Evolutionary conservation across 768 basidiomycete species (phyloP), one percentile per base, ranked within the genome.

Genomic region (Boletus rubroflammeus): DNA sequence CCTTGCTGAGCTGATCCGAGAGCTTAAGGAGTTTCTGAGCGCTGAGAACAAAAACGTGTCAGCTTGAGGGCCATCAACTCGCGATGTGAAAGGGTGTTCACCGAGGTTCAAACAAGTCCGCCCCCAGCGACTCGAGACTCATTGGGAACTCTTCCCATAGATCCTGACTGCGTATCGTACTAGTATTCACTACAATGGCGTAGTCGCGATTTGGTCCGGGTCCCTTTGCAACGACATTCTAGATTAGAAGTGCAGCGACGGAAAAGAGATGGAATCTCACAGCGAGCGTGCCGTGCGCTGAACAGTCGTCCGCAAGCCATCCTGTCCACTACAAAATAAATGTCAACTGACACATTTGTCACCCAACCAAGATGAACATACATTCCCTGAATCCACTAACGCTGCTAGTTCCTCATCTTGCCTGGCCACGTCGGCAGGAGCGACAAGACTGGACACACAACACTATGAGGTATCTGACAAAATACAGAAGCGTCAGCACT

Each of bases 251-350:
- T 6, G 5, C 1, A 21, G 3, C 6, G 6, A 19, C 0, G 3
- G 10, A 25, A 32, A 5, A 14, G 29, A 28, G 17, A 3, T 3
- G 26, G 45, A 23, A 9, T 25, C 66, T 48, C 32, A 69, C 66
- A 2, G 64, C 51, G 26, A 62, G 65, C 3, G 53, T 1, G 17
- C 59, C 67, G 19, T 54, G 48, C 39, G 60, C 31, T 0, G 53
- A 57, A 32, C 65, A 62, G 17, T 67, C 60, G 48, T 67, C 55
- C 25, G 32, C 66, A 7, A 67, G 11, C 66, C 66, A 67, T 21
- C 34, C 38, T 10, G 57, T 59, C 62, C 57, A 67, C 66, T 67
- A 42, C 1, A 35, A 21, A 31, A 6, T 3, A 5, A 9, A 15
- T 1, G 25, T 66, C 4, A 52, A 31, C 23, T 4, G 9, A 14